Conservation (phyloP, 2,329 filamentous ascomycete genomes). For the Macrophomina phaseolina region DNA sequence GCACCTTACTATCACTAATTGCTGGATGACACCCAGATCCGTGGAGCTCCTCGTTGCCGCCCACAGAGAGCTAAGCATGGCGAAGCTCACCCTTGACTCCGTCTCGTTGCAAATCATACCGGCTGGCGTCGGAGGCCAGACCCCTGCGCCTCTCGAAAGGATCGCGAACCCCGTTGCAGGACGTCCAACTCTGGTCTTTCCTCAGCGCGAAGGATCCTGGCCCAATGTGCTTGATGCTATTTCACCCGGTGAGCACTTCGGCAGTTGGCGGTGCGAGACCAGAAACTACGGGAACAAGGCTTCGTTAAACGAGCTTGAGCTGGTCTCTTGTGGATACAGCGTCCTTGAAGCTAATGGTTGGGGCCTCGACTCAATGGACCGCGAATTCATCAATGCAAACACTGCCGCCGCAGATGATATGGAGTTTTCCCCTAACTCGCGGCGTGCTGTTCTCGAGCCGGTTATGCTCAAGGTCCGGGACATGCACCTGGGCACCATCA, state of each 20-base stretch:
- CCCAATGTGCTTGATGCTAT: conserved; percentile 55
- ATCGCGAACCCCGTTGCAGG: neutral
- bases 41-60: conserved; percentile 58
- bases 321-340: conserved; percentile 67
- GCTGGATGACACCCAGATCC: conserved; percentile 68
- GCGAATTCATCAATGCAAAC: conserved; percentile 25
- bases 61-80: conserved; percentile 54
- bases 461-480: conserved; percentile 48
- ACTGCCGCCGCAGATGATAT: conserved; percentile 31
- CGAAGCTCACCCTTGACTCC: conserved; percentile 65
- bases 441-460: conserved; percentile 37
- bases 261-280: conserved; percentile 46
- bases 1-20: conserved; percentile 69
- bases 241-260: conserved; percentile 54
- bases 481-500: conserved; percentile 45
- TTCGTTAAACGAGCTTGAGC: conserved; percentile 51
- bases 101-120: conserved; percentile 51
- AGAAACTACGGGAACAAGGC: conserved; percentile 40
- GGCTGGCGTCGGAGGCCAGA: neutral
- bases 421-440: conserved; percentile 18
- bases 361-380: conserved; percentile 40
- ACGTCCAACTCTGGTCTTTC: conserved; percentile 31
- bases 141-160: conserved; percentile 5
- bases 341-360: conserved; percentile 37
- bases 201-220: conserved; percentile 56